Base-by-base conservation (phyloP, 768 basidiomycete species). In the Mycena galericulata region DNA sequence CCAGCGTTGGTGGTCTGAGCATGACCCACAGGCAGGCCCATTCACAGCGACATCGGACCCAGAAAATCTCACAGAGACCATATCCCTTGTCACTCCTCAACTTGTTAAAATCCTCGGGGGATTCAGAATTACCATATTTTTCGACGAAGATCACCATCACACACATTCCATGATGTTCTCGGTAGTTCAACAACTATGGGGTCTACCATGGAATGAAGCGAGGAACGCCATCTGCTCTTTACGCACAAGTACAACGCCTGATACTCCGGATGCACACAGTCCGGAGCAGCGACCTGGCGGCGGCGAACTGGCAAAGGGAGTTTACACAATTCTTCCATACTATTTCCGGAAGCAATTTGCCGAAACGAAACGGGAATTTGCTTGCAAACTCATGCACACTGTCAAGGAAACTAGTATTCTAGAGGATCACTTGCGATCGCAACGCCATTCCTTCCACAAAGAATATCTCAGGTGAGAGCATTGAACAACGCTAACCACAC, bases 1-100 rank as follows among this genome's bases (percentile, higher is more conserved):
- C 51, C 51, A 53, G 51, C 51, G 11, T 53, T 30, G 51, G 51
- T 53, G 51, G 51, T 53, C 51, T 53, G 51, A 30, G 51, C 51
- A 53, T 53, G 32, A 53, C 29, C 51, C 51, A 53, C 51, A 14
- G 51, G 51, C 51, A 53, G n/a, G 12, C 51, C 51, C 17, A 53
- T 53, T 53, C 51, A 34, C 51, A 53, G 51, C 36, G 32, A 32
- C 51, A 53, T 32, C 51, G 30, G 51, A 53, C 32, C 51, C 51
- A 32, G 32, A 53, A 53, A 2, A 53, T 53, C 29, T n/a, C 11
- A 53, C 51, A 53, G 29, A 34, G 51, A 30, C 34, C 29, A 53
- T 53, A 53, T 53, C 51, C 51, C 51, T 30, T 53, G 51, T 32
- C 51, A 53, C 51, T 53, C 51, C 51, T 53, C 51, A 53, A 53